phyloP scores from a whole-genome alignment of 768 basidiomycete species.

The Rhizopogon vulgaris region DNA sequence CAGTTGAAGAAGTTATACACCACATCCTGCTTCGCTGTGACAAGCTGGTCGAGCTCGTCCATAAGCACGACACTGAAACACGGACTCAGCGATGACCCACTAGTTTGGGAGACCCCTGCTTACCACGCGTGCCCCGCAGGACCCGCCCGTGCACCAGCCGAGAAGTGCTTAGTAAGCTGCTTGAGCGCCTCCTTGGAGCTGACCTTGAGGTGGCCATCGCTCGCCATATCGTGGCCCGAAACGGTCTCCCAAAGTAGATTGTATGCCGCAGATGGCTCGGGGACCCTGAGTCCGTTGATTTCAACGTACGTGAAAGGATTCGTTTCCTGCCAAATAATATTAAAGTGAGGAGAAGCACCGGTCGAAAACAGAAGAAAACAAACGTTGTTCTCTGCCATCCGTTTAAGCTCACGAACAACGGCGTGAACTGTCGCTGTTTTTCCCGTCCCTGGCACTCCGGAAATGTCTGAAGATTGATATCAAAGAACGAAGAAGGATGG shows the following conservation, averaged over 20 bases:
- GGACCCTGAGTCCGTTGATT: conserved; percentile 92
- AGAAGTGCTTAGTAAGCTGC: conserved; percentile 73
- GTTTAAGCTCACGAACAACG: conserved; percentile 82
- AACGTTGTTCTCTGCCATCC: conserved; percentile 79
- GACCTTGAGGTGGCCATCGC: conserved; percentile 58
- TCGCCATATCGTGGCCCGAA: conserved; percentile 66
- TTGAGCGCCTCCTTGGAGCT: conserved; percentile 80
- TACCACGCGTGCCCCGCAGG: conserved; percentile 89
- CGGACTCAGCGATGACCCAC: not conserved
- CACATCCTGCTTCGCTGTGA: conserved; percentile 95
- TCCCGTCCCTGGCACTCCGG: conserved; percentile 97
- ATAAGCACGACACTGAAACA: conserved; percentile 86
- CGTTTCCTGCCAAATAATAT: conserved; percentile 55
- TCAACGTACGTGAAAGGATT: conserved; percentile 96
- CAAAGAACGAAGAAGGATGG: conserved; percentile 1
- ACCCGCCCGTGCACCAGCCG: conserved; percentile 52
- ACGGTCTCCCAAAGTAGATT: conserved; percentile 88
- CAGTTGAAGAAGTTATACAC: conserved; percentile 99
- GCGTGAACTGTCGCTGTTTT: conserved; percentile 98
- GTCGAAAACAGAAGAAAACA: conserved; percentile 15
- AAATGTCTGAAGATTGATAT: conserved; percentile 61
- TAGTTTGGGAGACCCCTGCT: conserved; percentile 18
- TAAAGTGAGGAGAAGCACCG: not conserved
- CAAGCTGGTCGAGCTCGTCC: conserved; percentile 97
- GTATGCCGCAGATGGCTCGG: conserved; percentile 91